Evolutionary conservation across 768 basidiomycete genomes (phyloP).

Genomic region (Lyophyllum semitale): DNA sequence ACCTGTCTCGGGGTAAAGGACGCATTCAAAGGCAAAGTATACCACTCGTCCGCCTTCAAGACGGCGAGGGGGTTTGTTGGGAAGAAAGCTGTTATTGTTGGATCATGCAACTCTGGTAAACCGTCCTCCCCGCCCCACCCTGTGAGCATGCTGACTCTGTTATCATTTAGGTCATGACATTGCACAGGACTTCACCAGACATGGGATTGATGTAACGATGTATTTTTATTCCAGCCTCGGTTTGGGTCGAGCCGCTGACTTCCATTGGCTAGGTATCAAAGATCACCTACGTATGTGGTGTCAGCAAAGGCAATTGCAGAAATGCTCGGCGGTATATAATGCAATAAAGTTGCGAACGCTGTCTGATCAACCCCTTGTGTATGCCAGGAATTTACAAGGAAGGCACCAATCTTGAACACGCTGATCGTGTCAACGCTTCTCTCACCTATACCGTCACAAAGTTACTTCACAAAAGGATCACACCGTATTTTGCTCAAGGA

Average conservation of each 20-base stretch:
- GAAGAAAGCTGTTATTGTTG: slow-evolving; percentile 69
- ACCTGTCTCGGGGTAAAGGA: slow-evolving; percentile 23
- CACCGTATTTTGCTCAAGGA: slow-evolving; percentile 10
- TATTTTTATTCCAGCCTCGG: not conserved
- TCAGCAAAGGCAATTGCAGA: slow-evolving; percentile 11
- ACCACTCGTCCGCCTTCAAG: slow-evolving; percentile 56
- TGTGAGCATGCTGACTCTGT: not conserved
- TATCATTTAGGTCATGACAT: slow-evolving; percentile 38
- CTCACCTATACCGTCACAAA: slow-evolving; percentile 10
- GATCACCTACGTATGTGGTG: slow-evolving; percentile 14
- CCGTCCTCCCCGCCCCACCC: not conserved
- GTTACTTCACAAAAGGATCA: slow-evolving; percentile 11
- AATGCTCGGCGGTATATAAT: slow-evolving; percentile 8
- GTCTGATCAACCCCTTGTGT: not conserved
- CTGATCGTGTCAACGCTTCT: slow-evolving; percentile 17
- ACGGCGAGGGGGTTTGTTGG: slow-evolving; percentile 50
- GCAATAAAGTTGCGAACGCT: not conserved
- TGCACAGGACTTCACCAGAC: slow-evolving; percentile 34
- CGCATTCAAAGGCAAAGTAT: slow-evolving; percentile 47
- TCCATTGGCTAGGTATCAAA: slow-evolving; percentile 8
- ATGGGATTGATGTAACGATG: slow-evolving; percentile 29
- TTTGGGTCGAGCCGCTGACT: not conserved
- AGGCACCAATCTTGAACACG: slow-evolving; percentile 8
- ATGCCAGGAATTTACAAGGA: slow-evolving; percentile 15
- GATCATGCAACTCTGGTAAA: slow-evolving; percentile 62